phyloP scores from a whole-genome alignment of 345 rosid species.

The Kernera saxatilis region DNA sequence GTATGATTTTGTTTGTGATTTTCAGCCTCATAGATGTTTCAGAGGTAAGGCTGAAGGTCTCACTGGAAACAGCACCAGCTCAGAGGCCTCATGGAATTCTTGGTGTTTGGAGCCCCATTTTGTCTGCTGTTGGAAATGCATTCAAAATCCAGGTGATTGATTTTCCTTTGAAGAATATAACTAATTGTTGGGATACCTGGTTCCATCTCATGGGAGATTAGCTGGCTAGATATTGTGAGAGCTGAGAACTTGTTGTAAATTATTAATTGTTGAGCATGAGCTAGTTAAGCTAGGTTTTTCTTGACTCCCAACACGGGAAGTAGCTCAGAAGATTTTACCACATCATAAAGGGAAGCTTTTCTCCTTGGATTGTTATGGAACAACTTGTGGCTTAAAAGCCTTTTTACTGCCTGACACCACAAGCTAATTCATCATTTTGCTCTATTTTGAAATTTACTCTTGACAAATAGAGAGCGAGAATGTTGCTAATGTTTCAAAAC shows the following conservation, averaged over 20 bases:
- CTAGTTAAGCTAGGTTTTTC: slow-evolving; percentile 3
- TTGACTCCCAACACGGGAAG: slow-evolving; percentile 5
- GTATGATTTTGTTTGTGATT: slow-evolving; percentile 22
- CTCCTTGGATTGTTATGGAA: slow-evolving; percentile 7
- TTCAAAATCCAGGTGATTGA: slow-evolving; percentile 81
- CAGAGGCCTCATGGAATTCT: slow-evolving; percentile 91
- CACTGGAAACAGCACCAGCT: slow-evolving; percentile 83
- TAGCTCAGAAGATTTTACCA: slow-evolving; percentile 1
- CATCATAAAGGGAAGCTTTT: neutral
- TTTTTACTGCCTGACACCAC: slow-evolving; percentile 9
- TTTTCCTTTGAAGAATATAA: neutral
- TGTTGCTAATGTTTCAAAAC: slow-evolving; percentile 19
- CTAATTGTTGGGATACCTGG: neutral
- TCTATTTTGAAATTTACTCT: neutral
- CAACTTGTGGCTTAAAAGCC: slow-evolving; percentile 10
- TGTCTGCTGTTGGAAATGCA: slow-evolving; percentile 97
- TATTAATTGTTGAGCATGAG: neutral
- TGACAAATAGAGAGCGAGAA: neutral
- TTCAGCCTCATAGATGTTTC: slow-evolving; percentile 94
- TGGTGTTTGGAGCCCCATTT: slow-evolving; percentile 94
- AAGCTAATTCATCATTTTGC: neutral
- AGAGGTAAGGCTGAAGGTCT: slow-evolving; percentile 80
- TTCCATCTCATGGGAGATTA: slow-evolving; percentile 1
- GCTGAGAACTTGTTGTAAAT: slow-evolving; percentile 1
- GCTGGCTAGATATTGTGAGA: slow-evolving; percentile 1